These are phyloP conservation scores for Triticum monococcum DNA, from an alignment of 176 grass and related monocot species.

Conservation along the genomic window DNA sequence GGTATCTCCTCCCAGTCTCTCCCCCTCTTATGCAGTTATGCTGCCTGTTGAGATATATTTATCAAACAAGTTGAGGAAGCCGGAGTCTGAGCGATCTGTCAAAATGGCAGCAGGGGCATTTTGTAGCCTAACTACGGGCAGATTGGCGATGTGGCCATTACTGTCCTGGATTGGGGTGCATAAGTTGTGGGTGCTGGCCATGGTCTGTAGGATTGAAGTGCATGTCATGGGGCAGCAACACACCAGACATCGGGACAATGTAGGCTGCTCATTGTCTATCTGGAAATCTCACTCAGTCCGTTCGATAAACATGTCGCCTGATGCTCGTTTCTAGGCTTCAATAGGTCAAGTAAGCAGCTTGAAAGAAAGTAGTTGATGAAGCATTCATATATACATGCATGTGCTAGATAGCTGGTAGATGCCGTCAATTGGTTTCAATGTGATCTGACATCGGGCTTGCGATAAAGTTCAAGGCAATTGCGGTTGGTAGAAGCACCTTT, in stretches of 20 bases:
- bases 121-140: neutral
- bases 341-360: neutral
- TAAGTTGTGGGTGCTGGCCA: neutral
- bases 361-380: conserved; percentile 14
- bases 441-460: neutral
- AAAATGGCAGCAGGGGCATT: neutral
- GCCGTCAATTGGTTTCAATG: neutral
- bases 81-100: neutral
- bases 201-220: conserved; percentile 1
- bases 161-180: neutral
- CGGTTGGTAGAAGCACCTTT: neutral
- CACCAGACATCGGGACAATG: neutral
- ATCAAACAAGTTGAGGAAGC: conserved; percentile 9
- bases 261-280: neutral
- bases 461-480: neutral
- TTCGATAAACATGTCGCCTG: neutral
- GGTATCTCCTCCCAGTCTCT: neutral
- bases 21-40: neutral
- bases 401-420: neutral
- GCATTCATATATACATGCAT: neutral
- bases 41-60: neutral
- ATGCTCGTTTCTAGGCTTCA: neutral
- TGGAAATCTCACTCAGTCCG: too few relatives aligned
- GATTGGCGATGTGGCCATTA: neutral
- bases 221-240: neutral